Percentiles rank a stretch among this genome's conserved stretches.
These are phyloP conservation scores for Penicillium expansum DNA, from an alignment of 2,329 filamentous ascomycete species.

Conservation along the genomic window DNA sequence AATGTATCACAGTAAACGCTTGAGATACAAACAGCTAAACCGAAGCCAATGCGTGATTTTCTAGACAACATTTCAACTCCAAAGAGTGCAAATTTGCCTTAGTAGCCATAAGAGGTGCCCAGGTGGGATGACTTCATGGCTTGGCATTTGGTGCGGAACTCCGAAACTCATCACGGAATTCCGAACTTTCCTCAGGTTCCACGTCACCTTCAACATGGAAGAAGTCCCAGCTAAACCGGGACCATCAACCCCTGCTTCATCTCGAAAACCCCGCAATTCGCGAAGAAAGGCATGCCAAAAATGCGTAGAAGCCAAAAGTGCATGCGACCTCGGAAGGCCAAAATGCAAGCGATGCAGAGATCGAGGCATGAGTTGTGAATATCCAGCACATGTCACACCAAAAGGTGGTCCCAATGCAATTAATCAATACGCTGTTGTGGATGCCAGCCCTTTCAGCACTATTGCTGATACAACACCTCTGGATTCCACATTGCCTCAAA, in stretches of 20 bases:
- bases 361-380: constrained; percentile 16
- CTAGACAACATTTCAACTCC: no score
- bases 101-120: neutral
- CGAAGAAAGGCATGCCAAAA: constrained; percentile 22
- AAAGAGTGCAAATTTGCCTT: neutral
- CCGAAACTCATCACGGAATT: neutral
- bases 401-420: neutral
- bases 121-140: neutral
- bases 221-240: neutral
- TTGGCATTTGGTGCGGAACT: neutral
- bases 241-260: neutral
- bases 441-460: neutral
- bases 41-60: neutral
- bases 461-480: neutral
- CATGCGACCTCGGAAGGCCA: constrained; percentile 19
- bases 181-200: neutral
- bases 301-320: constrained; percentile 22
- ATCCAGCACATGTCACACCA: neutral
- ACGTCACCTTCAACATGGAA: neutral
- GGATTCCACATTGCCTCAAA: neutral
- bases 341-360: constrained; percentile 19
- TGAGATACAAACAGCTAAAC: neutral
- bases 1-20: neutral
- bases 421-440: neutral
- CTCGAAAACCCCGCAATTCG: neutral